phyloP scores from a whole-genome alignment of 75 land plant genomes.

The Cupressus sempervirens region DNA sequence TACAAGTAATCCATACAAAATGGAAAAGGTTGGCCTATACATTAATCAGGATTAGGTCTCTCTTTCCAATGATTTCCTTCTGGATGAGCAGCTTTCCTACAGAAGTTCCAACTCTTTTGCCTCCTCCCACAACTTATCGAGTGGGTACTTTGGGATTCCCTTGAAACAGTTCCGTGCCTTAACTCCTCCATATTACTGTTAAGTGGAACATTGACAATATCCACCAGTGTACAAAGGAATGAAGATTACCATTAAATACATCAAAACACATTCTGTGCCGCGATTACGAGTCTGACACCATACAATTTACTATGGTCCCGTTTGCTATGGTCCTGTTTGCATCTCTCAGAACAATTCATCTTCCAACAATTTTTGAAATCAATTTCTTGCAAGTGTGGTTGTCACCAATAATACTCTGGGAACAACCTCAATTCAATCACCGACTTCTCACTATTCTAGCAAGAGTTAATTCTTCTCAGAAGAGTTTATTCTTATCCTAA shows the following conservation, averaged over 20 bases:
- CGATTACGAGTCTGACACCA: background rate
- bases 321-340: background rate
- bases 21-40: background rate
- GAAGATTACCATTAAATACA: background rate
- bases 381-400: constrained; percentile 10
- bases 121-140: background rate
- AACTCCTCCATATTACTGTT: background rate
- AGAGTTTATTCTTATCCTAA: background rate
- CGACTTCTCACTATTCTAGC: constrained; percentile 13
- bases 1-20: background rate
- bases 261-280: background rate
- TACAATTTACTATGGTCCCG: background rate
- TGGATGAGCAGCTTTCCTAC: background rate
- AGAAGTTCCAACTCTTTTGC: background rate
- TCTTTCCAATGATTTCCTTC: background rate
- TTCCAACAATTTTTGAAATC: constrained; percentile 6
- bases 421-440: constrained; percentile 2
- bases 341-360: constrained; percentile 9
- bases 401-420: constrained; percentile 13
- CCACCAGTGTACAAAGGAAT: background rate
- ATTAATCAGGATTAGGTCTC: background rate
- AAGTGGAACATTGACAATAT: background rate
- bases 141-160: background rate
- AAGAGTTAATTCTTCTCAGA: background rate
- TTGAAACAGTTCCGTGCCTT: background rate